Conservation (phyloP, 352 stramenopile species). For the Pythium grandisporangium region DNA sequence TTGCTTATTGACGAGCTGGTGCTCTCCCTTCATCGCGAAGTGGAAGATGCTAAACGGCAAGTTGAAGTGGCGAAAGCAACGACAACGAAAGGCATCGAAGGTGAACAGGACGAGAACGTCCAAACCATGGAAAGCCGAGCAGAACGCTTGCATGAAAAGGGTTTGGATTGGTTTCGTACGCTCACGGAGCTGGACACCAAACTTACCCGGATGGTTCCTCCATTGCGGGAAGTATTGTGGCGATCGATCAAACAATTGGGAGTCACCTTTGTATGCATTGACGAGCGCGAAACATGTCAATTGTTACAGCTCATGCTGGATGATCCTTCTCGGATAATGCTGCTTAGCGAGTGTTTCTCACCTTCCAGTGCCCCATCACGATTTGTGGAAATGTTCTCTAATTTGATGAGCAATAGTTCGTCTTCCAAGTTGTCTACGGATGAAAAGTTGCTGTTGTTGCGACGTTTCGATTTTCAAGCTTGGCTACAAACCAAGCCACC, state of each 20-base stretch:
- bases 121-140: constrained; percentile 13
- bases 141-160: constrained; percentile 56
- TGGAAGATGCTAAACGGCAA: constrained; percentile 21
- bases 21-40: constrained; percentile 38
- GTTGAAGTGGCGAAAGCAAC: constrained; percentile 6
- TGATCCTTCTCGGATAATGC: constrained; percentile 65
- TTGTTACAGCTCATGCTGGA: constrained; percentile 81
- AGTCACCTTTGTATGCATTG: constrained; percentile 67
- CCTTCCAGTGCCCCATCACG: constrained; percentile 53
- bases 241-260: constrained; percentile 77
- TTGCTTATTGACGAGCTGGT: constrained; percentile 78
- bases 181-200: constrained; percentile 78
- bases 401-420: constrained; percentile 66
- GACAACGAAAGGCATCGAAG: neutral
- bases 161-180: constrained; percentile 74
- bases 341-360: constrained; percentile 79
- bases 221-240: constrained; percentile 76
- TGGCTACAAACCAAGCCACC: constrained; percentile 59
- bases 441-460: constrained; percentile 62
- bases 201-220: constrained; percentile 67
- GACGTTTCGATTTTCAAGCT: constrained; percentile 64
- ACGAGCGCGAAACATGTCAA: constrained; percentile 75
- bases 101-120: constrained; percentile 3
- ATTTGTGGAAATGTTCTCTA: constrained; percentile 86
- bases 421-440: constrained; percentile 58